phyloP scores from a whole-genome alignment of 179 eudicot genomes.

The Silene vulgaris region DNA sequence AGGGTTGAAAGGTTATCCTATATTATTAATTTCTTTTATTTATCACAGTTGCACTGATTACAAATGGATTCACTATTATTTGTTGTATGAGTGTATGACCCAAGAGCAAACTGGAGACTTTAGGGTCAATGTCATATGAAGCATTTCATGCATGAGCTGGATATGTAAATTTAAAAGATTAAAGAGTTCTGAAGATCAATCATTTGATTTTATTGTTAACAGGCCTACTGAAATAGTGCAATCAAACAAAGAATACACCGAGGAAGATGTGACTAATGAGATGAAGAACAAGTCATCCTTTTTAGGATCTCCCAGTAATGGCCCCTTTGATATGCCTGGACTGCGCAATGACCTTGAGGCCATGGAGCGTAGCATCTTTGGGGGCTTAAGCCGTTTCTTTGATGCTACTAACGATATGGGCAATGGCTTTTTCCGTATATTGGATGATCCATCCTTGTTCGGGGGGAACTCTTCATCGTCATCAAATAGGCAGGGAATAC shows the following conservation, averaged over 20 bases:
- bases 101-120: not conserved
- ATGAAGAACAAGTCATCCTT: slow-evolving; percentile 43
- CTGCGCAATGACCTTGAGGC: slow-evolving; percentile 68
- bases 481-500: slow-evolving; percentile 38
- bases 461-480: slow-evolving; percentile 36
- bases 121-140: not conserved
- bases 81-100: not conserved
- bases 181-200: not conserved
- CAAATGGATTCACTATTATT: not conserved
- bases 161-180: not conserved
- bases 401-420: slow-evolving; percentile 74
- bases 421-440: slow-evolving; percentile 42
- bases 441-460: slow-evolving; percentile 41
- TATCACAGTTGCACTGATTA: not conserved
- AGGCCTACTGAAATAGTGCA: slow-evolving; percentile 84
- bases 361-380: slow-evolving; percentile 54
- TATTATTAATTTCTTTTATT: too few relatives aligned
- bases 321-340: slow-evolving; percentile 60
- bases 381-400: slow-evolving; percentile 55
- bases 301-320: slow-evolving; percentile 31
- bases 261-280: slow-evolving; percentile 75
- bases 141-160: not conserved
- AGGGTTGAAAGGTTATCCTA: too few relatives aligned
- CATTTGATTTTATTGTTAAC: slow-evolving; percentile 13
- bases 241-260: slow-evolving; percentile 75